phyloP scores from a whole-genome alignment of 2,329 filamentous ascomycete genomes.

The Orbilia blumenaviensis region DNA sequence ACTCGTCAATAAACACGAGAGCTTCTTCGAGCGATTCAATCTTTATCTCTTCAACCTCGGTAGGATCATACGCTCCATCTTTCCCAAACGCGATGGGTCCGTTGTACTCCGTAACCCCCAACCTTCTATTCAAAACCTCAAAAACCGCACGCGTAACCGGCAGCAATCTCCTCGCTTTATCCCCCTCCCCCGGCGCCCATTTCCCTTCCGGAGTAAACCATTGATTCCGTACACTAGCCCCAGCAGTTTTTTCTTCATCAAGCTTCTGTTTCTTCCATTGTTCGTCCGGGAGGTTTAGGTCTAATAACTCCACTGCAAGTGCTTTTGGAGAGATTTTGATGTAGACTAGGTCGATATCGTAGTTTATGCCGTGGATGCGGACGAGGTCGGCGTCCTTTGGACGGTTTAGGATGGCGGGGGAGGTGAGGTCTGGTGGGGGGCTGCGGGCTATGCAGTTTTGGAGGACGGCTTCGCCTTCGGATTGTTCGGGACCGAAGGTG shows the following conservation, averaged over 20 bases:
- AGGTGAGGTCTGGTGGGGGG: neutral
- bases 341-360: conserved; percentile 7
- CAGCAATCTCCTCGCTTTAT: neutral
- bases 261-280: neutral
- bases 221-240: neutral
- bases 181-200: neutral
- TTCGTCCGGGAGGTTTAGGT: neutral
- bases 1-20: no score
- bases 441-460: neutral
- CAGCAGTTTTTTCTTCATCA: neutral
- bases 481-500: no score
- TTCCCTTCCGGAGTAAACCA: neutral
- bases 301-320: conserved; percentile 27
- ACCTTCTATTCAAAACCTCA: neutral
- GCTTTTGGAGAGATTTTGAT: conserved; percentile 18
- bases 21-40: neutral
- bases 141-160: neutral
- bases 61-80: neutral
- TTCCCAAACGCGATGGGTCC: neutral
- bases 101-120: neutral
- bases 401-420: neutral
- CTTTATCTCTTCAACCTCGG: neutral
- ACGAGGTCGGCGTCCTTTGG: conserved; percentile 10
- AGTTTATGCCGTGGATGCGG: conserved; percentile 7
- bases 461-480: neutral